These are phyloP conservation scores for Penicillium lagena DNA, from an alignment of 495 filamentous ascomycete genomes.

Conservation along the genomic window DNA sequence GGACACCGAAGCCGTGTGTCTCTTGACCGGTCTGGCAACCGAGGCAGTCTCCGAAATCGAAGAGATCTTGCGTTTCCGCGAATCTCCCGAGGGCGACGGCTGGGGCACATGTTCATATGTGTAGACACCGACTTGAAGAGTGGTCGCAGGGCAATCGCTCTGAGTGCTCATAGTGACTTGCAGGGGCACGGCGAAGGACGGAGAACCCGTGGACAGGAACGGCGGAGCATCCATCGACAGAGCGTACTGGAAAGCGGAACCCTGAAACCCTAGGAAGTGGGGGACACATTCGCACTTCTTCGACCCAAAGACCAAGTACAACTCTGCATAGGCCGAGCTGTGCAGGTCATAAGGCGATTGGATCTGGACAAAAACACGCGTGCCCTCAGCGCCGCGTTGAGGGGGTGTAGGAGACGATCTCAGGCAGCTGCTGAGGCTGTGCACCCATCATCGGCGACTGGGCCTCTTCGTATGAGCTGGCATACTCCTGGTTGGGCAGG, in stretches of 20 bases:
- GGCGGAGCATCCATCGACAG: conserved; percentile 67
- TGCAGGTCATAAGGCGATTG: conserved; percentile 66
- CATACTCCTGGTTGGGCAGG: conserved; percentile 33
- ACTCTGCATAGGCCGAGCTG: conserved; percentile 45
- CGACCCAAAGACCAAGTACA: conserved; percentile 70
- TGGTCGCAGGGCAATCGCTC: conserved; percentile 52
- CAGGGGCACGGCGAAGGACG: conserved; percentile 64
- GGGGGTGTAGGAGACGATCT: conserved; percentile 68
- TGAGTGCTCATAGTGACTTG: conserved; percentile 64
- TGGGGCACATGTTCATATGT: conserved; percentile 54
- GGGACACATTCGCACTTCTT: conserved; percentile 59
- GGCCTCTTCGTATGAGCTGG: conserved; percentile 40
- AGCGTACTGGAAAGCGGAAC: conserved; percentile 58
- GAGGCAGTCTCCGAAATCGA: conserved; percentile 35
- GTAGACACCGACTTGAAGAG: conserved; percentile 69
- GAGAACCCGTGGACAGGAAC: conserved; percentile 58
- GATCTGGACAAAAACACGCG: conserved; percentile 65
- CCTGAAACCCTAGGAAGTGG: conserved; percentile 52
- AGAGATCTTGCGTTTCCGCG: conserved; percentile 50
- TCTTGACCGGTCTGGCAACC: conserved; percentile 35
- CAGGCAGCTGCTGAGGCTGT: conserved; percentile 37
- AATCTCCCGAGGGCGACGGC: conserved; percentile 22
- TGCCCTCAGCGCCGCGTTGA: conserved; percentile 57
- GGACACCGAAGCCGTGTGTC: conserved; percentile 33
- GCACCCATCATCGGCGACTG: conserved; percentile 31